These are phyloP conservation scores for Globisporangium carolinianum DNA, from an alignment of 352 stramenopile species.

Conservation along the genomic window DNA sequence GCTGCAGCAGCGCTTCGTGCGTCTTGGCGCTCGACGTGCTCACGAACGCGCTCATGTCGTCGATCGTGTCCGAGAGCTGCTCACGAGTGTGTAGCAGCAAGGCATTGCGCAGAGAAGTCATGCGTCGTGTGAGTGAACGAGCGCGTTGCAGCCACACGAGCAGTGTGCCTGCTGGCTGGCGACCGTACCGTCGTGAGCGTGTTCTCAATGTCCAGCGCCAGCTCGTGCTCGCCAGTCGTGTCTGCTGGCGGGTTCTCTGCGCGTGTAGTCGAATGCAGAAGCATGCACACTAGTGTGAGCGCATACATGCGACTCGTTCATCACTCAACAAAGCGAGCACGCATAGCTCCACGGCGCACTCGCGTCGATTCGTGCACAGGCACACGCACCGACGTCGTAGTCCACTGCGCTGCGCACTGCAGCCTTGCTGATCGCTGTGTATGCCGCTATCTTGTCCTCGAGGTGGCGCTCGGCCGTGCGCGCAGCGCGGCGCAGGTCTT, in stretches of 20 bases:
- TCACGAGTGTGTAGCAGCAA: not conserved
- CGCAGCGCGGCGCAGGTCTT: slow-evolving; percentile 65
- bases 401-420: slow-evolving; percentile 24
- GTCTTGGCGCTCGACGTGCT: slow-evolving; percentile 68
- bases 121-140: not conserved
- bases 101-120: too few relatives aligned
- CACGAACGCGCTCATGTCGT: slow-evolving; percentile 76
- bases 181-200: slow-evolving; percentile 42
- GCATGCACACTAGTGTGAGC: not conserved
- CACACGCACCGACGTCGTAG: slow-evolving; percentile 57
- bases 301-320: not conserved
- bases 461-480: slow-evolving; percentile 66
- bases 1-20: slow-evolving; percentile 87
- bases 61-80: slow-evolving; percentile 79
- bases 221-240: slow-evolving; percentile 46
- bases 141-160: not conserved
- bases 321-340: not conserved
- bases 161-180: not conserved
- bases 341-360: not conserved
- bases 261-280: not conserved
- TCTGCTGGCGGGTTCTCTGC: slow-evolving; percentile 63
- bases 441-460: slow-evolving; percentile 77
- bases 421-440: slow-evolving; percentile 49
- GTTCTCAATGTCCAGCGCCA: slow-evolving; percentile 77
- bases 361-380: not conserved